Evolutionary conservation across 2,329 filamentous ascomycete species (phyloP).

Genomic region (Aspergillus oerlinghausenensis): DNA sequence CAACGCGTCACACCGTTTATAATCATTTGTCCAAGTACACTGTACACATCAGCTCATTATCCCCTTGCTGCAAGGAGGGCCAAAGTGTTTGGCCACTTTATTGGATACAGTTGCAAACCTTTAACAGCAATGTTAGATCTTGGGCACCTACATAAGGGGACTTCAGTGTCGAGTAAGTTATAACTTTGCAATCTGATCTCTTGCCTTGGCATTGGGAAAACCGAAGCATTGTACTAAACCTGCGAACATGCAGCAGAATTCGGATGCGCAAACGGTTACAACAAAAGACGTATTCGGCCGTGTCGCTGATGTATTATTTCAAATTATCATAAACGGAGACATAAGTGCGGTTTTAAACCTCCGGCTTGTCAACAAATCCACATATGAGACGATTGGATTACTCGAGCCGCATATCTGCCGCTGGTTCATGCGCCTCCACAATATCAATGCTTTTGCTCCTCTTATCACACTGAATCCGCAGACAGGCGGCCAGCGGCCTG

Average conservation of each 20-base stretch:
- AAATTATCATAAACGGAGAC: constrained; percentile 25
- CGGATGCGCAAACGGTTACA: constrained; percentile 7
- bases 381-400: constrained; percentile 22
- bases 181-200: not conserved
- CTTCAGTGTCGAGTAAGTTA: not conserved
- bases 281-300: constrained; percentile 16
- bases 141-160: not conserved
- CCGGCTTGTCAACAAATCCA: constrained; percentile 23
- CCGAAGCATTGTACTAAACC: constrained; percentile 2
- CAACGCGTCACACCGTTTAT: constrained; percentile 22
- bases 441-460: constrained; percentile 54
- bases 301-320: constrained; percentile 26
- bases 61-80: constrained; percentile 9
- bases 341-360: constrained; percentile 18
- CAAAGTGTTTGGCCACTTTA: not conserved
- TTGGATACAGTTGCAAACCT: not conserved
- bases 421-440: constrained; percentile 38
- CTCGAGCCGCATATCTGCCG: constrained; percentile 24
- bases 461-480: constrained; percentile 44
- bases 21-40: constrained; percentile 5
- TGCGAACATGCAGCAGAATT: constrained; percentile 4
- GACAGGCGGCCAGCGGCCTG: constrained; percentile 16
- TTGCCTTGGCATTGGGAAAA: not conserved
- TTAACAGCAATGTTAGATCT: not conserved
- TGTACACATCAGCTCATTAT: constrained; percentile 4